phyloP scores from a whole-genome alignment of 352 stramenopile genomes.

The Aphanomyces stellatus region DNA sequence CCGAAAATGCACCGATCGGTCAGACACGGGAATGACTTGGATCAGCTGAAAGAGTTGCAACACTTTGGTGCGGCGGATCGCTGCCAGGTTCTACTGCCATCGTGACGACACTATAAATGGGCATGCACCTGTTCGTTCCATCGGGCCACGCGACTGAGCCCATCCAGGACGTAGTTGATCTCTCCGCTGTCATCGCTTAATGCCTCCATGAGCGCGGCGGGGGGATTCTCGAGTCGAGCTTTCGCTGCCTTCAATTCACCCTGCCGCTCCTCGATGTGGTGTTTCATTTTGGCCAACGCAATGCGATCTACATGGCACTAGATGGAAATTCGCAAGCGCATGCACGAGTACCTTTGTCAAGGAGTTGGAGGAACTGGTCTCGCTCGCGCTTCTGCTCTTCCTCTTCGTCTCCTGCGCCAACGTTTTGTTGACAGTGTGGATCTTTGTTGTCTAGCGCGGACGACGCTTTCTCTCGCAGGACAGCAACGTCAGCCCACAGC shows the following conservation, averaged over 20 bases:
- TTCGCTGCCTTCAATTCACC: neutral
- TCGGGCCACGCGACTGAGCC: neutral
- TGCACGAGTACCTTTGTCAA: constrained; percentile 16
- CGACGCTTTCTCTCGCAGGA: constrained; percentile 72
- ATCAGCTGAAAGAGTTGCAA: constrained; percentile 5
- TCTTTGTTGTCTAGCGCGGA: constrained; percentile 42
- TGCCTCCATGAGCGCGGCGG: neutral
- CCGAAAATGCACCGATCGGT: constrained; percentile 35
- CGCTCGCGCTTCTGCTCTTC: neutral
- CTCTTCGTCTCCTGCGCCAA: neutral
- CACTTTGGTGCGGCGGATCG: constrained; percentile 10
- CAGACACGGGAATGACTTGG: neutral
- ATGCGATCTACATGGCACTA: neutral
- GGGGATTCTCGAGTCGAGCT: neutral
- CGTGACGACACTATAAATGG: neutral
- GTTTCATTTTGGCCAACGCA: neutral
- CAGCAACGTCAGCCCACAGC: constrained; percentile 65
- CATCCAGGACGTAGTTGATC: constrained; percentile 8
- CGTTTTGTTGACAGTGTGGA: neutral
- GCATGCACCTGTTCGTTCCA: constrained; percentile 13
- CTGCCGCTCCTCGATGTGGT: neutral
- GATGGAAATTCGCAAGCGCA: too few relatives aligned
- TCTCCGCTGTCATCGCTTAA: neutral
- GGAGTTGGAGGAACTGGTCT: neutral
- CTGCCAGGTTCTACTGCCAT: neutral